phyloP scores from a whole-genome alignment of 768 basidiomycete genomes.

The Floccularia luteovirens region DNA sequence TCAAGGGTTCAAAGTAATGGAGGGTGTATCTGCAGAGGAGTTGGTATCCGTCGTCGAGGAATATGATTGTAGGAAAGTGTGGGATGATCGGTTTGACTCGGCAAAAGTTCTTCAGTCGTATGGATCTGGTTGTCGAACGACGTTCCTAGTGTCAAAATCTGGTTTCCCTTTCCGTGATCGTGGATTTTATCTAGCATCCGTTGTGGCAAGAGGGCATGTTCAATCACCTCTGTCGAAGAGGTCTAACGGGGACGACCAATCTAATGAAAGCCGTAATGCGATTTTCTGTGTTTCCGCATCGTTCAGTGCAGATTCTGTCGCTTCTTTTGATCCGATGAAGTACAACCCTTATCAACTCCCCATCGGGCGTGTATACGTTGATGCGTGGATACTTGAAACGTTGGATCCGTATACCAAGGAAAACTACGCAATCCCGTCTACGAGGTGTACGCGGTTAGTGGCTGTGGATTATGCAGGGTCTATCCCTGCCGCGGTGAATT shows the following conservation, averaged over 20 bases:
- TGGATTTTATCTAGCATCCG: constrained; percentile 76
- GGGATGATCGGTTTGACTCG: constrained; percentile 86
- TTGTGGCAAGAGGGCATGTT: constrained; percentile 53
- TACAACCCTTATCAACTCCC: constrained; percentile 74
- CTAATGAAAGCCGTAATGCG: constrained; percentile 43
- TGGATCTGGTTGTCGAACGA: constrained; percentile 65
- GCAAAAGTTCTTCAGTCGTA: constrained; percentile 65
- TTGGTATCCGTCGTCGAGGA: constrained; percentile 67
- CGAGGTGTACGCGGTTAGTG: constrained; percentile 76
- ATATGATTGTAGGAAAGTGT: constrained; percentile 64
- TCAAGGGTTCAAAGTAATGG: constrained; percentile 85
- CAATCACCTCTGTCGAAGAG: constrained; percentile 31
- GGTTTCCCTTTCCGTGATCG: constrained; percentile 89
- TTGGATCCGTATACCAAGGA: constrained; percentile 93
- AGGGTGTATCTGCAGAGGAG: constrained; percentile 92
- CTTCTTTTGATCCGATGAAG: constrained; percentile 52
- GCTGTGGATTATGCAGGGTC: constrained; percentile 85
- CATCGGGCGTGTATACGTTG: constrained; percentile 75
- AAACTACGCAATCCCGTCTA: constrained; percentile 91
- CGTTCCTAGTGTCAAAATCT: constrained; percentile 66
- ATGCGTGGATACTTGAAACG: constrained; percentile 96
- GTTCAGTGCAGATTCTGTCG: constrained; percentile 57
- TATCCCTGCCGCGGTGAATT: constrained; percentile 78
- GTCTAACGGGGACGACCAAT: constrained; percentile 31
- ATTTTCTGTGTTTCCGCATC: constrained; percentile 84